These are phyloP conservation scores for Dalbergia oliveri DNA, from an alignment of 306 rosid genomes.

Conservation along the genomic window DNA sequence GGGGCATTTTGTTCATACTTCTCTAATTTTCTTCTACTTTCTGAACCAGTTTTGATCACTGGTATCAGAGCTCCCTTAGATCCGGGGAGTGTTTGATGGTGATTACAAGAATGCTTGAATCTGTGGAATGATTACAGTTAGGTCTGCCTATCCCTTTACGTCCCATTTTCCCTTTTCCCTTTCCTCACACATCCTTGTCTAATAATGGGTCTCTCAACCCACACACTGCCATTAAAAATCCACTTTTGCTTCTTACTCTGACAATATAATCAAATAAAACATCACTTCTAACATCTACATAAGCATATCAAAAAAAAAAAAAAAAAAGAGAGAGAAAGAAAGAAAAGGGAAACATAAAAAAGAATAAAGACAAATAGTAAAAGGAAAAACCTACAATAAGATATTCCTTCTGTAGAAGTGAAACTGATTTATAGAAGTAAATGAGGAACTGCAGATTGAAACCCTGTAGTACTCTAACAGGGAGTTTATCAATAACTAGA, in stretches of 20 bases:
- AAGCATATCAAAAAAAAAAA: background rate
- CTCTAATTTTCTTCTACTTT: too few relatives aligned
- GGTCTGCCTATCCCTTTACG: too few relatives aligned
- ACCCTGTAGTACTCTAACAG: background rate
- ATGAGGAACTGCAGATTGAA: background rate
- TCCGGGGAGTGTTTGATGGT: too few relatives aligned
- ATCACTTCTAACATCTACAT: background rate
- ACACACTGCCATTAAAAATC: background rate
- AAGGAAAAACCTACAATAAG: background rate
- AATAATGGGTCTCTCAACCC: too few relatives aligned
- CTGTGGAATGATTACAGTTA: too few relatives aligned
- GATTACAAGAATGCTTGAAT: too few relatives aligned
- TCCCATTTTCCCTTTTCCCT: too few relatives aligned
- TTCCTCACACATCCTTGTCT: too few relatives aligned
- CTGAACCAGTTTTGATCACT: too few relatives aligned
- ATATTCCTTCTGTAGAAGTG: background rate
- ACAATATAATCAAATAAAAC: background rate
- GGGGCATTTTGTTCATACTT: too few relatives aligned
- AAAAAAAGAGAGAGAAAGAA: too few relatives aligned
- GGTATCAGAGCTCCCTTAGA: too few relatives aligned
- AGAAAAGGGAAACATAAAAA: background rate
- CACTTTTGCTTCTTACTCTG: background rate
- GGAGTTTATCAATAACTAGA: slow-evolving; percentile 6
- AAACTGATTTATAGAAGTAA: background rate
- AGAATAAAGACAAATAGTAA: background rate